phyloP scores from a whole-genome alignment of 352 stramenopile species.

The Achlya hypogyna region DNA sequence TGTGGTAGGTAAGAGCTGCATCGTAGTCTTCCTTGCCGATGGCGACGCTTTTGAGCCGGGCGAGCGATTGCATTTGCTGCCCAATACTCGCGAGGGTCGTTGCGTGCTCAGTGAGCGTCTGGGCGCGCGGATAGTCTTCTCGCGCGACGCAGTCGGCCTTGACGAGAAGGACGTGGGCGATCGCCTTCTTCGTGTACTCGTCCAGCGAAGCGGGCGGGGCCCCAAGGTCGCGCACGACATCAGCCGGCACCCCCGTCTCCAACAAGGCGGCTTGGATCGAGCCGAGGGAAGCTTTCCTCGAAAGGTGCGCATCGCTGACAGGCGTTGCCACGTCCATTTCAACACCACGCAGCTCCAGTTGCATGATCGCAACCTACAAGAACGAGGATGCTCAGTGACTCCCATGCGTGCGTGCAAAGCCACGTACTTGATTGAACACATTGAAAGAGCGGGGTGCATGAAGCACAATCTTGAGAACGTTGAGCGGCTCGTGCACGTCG shows the following conservation, averaged over 20 bases:
- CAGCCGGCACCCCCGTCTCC: conserved; percentile 6
- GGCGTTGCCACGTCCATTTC: not conserved
- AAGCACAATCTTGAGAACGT: conserved; percentile 15
- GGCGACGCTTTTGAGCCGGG: not conserved
- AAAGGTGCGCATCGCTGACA: not conserved
- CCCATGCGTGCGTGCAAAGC: not conserved
- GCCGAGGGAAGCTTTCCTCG: not conserved
- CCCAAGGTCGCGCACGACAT: not conserved
- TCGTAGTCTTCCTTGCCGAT: conserved; percentile 12
- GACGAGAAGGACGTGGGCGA: not conserved
- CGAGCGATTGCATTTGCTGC: not conserved
- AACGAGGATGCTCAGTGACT: not conserved
- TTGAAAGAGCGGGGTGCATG: not conserved
- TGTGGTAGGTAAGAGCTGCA: not conserved
- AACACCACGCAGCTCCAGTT: conserved; percentile 8
- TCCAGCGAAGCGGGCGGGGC: not conserved
- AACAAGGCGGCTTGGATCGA: conserved; percentile 12
- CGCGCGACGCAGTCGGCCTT: not conserved
- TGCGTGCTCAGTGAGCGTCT: not conserved
- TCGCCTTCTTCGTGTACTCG: conserved; percentile 12
- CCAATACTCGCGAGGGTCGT: not conserved
- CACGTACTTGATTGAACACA: conserved; percentile 6
- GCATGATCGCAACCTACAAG: conserved; percentile 12
- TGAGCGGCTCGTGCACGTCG: conserved; percentile 12
- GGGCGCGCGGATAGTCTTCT: conserved; percentile 8